phyloP scores from a whole-genome alignment of 495 filamentous ascomycete genomes.

The Penicillium mononematosum region DNA sequence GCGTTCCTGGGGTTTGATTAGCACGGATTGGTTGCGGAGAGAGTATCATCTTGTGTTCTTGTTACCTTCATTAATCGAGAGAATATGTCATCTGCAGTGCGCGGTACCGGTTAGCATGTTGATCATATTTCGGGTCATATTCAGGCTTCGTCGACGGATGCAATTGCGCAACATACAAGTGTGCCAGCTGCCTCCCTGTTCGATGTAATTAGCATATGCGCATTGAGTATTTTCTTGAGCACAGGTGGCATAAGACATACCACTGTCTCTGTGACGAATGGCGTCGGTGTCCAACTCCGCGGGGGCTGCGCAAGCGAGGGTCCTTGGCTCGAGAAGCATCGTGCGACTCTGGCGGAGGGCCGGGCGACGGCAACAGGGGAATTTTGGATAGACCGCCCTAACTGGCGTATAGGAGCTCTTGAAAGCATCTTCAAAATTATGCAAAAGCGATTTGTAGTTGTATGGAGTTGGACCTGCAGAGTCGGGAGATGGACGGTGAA shows the following conservation, averaged over 20 bases:
- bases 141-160: not conserved
- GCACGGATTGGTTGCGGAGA: not conserved
- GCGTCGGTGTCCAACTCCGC: constrained; percentile 62
- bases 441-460: not conserved
- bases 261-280: constrained; percentile 76
- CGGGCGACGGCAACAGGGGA: constrained; percentile 8
- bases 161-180: constrained; percentile 61
- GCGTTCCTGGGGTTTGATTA: constrained; percentile 61
- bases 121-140: constrained; percentile 11
- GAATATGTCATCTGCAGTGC: constrained; percentile 72
- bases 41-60: not conserved
- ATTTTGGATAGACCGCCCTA: constrained; percentile 26
- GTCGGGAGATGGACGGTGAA: constrained; percentile 14
- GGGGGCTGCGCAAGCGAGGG: constrained; percentile 45
- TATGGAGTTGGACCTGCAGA: constrained; percentile 4
- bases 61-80: constrained; percentile 71
- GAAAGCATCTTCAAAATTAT: constrained; percentile 20
- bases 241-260: constrained; percentile 51
- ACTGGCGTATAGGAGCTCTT: constrained; percentile 26
- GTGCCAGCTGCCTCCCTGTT: constrained; percentile 82
- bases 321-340: constrained; percentile 36
- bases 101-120: constrained; percentile 19
- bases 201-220: constrained; percentile 34
- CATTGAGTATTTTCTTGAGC: not conserved
- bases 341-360: constrained; percentile 12